A percentile compares a stretch with the other conserved stretches of the same genome.
phyloP scores from a whole-genome alignment of 768 basidiomycete genomes.

The Glaciozyma antarctica region DNA sequence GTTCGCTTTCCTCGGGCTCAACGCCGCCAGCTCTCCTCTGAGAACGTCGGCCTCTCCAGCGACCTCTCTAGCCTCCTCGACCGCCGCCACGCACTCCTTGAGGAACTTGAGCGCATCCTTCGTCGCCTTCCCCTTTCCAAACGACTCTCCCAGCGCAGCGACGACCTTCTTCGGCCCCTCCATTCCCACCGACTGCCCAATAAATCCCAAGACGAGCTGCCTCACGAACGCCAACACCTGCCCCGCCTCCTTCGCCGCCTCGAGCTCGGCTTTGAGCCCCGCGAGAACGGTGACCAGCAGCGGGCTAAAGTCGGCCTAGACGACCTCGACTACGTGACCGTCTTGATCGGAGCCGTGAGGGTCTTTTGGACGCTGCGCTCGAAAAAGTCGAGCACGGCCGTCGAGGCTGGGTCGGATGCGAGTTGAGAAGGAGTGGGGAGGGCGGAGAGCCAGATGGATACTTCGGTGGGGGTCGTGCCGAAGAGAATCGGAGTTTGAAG shows the following conservation, averaged over 20 bases:
- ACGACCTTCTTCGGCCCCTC: not conserved
- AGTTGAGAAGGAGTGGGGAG: constrained; percentile 45
- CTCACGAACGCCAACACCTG: constrained; percentile 8
- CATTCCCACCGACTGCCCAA: not conserved
- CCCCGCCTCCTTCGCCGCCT: not conserved
- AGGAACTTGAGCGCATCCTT: not conserved
- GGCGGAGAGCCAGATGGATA: constrained; percentile 61
- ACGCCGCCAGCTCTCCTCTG: not conserved
- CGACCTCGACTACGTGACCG: not conserved
- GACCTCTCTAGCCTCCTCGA: not conserved
- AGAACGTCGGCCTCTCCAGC: not conserved
- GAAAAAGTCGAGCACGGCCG: constrained; percentile 14
- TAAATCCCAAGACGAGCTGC: constrained; percentile 3
- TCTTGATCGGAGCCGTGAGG: constrained; percentile 14
- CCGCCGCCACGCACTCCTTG: constrained; percentile 2
- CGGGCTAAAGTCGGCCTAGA: not conserved
- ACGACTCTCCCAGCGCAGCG: constrained; percentile 2
- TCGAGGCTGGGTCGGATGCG: not conserved
- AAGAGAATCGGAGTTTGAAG: constrained; percentile 68
- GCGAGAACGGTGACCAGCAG: not conserved
- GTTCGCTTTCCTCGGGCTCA: not conserved
- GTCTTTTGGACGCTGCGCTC: constrained; percentile 23
- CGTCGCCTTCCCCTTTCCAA: constrained; percentile 1
- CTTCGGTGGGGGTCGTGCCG: constrained; percentile 54
- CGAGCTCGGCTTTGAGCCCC: not conserved